Conservation (phyloP, 306 rosid genomes). For the Quercus dentata region DNA sequence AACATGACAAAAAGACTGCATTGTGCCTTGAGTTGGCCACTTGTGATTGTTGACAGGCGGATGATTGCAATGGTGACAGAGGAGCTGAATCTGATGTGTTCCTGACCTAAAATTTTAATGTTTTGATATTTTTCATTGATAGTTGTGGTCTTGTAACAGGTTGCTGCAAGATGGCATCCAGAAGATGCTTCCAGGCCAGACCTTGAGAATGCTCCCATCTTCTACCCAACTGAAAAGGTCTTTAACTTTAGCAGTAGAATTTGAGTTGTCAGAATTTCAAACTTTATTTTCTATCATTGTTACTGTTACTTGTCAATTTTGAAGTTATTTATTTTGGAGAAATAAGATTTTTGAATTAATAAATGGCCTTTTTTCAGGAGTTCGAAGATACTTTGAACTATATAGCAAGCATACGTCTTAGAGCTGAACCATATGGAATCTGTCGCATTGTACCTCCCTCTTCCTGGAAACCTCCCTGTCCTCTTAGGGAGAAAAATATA, state of each 20-base stretch:
- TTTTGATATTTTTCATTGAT: constrained; percentile 27
- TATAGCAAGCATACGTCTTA: constrained; percentile 75
- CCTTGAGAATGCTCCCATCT: constrained; percentile 84
- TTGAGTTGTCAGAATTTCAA: not conserved
- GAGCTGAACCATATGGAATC: constrained; percentile 88
- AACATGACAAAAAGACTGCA: not conserved
- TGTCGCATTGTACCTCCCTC: constrained; percentile 97
- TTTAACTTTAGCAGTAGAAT: constrained; percentile 26
- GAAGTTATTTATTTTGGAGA: constrained; percentile 12
- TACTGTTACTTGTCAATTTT: constrained; percentile 13
- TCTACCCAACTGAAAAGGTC: constrained; percentile 94
- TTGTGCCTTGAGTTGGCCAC: constrained; percentile 1
- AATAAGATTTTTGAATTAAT: constrained; percentile 32
- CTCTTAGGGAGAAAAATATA: constrained; percentile 61
- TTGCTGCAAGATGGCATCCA: constrained; percentile 89
- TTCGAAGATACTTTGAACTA: constrained; percentile 84
- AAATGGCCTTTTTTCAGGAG: constrained; percentile 53
- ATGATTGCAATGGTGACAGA: constrained; percentile 12
- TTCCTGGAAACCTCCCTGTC: constrained; percentile 96
- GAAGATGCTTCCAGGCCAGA: constrained; percentile 66
- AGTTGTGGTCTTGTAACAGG: constrained; percentile 50
- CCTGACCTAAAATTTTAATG: not conserved
- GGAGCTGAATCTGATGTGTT: constrained; percentile 4
- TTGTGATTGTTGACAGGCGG: not conserved
- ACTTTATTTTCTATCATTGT: constrained; percentile 8